Evolutionary conservation across 441 rosid species (phyloP), one percentile per base, ranked within the genome.

Genomic region (Adansonia grandidieri): DNA sequence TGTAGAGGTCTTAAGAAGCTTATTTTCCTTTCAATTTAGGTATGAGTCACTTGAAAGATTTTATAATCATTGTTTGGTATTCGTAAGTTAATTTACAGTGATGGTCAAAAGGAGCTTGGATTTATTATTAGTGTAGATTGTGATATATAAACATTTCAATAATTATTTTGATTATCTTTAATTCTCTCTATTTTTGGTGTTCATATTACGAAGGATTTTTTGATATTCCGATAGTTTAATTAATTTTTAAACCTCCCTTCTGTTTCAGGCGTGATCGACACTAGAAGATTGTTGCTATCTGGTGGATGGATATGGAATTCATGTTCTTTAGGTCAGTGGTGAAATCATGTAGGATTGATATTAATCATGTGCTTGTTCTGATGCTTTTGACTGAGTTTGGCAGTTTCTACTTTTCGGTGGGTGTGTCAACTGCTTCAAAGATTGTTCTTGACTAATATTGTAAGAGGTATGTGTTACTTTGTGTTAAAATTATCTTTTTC

Each of bases 261-360:
- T 70, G 32, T 28, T 37, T 50, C 88, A 88, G 91, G 91, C 91
- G 89, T 58, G 91, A 85, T 78, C 89, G 89, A 73, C 81, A 86
- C 85, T 88, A 84, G 32, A 28, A 28, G 64, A 50, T 76, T 56
- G 76, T 54, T 77, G 82, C 42, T 28, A 51, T 40, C 53, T 40
- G 70, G 65, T 20, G 14, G 81, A 79, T 79, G 78, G 80, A 76
- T 69, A 70, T 56, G 72, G 32, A 48, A 74, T 56, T 22, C 63
- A 62, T 68, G 69, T 45, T 83, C 32, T 28, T 28, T 79, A 77
- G 82, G 81, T 73, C 71, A 68, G 75, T 78, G 75, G 70, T 77
- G 69, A 79, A 79, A 79, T 75, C 61, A 51, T 78, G 80, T 80
- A 28, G 32, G 32, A 20, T 60, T 62, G 60, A 54, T 54, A 28